Evolutionary conservation across 345 rosid genomes (phyloP).

Genomic region (Toxicodendron radicans): DNA sequence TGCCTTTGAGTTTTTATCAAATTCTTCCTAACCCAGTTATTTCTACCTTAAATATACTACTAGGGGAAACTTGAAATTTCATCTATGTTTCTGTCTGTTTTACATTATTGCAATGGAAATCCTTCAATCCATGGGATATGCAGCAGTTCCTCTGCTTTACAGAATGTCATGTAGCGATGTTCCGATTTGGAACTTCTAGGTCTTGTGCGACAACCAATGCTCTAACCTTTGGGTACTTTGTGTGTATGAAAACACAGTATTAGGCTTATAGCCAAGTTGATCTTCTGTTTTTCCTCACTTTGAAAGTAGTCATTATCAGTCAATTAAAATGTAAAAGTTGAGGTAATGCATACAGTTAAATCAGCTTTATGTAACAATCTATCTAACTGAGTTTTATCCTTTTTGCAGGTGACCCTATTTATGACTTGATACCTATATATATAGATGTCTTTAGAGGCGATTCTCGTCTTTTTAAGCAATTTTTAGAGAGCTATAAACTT

Average conservation of each 20-base stretch:
- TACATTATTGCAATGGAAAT: background rate
- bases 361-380: conserved; percentile 2
- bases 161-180: background rate
- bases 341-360: background rate
- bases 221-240: no score
- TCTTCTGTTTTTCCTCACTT: background rate
- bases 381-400: conserved; percentile 19
- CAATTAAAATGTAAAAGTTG: background rate
- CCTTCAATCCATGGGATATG: background rate
- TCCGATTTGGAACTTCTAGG: no score
- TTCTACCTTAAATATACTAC: background rate
- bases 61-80: background rate
- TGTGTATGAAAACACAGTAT: no score
- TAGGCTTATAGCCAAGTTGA: background rate
- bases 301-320: background rate
- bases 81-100: background rate
- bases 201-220: no score
- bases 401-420: conserved; percentile 77
- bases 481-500: conserved; percentile 70
- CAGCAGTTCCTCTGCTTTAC: background rate
- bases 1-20: background rate
- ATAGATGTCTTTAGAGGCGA: conserved; percentile 83
- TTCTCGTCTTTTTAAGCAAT: conserved; percentile 53
- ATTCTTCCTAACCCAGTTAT: background rate
- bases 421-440: conserved; percentile 77